A percentile compares a stretch with the other conserved stretches of the same genome.
Evolutionary conservation across 2,329 filamentous ascomycete genomes (phyloP).

Genomic region (Dothistroma pini): DNA sequence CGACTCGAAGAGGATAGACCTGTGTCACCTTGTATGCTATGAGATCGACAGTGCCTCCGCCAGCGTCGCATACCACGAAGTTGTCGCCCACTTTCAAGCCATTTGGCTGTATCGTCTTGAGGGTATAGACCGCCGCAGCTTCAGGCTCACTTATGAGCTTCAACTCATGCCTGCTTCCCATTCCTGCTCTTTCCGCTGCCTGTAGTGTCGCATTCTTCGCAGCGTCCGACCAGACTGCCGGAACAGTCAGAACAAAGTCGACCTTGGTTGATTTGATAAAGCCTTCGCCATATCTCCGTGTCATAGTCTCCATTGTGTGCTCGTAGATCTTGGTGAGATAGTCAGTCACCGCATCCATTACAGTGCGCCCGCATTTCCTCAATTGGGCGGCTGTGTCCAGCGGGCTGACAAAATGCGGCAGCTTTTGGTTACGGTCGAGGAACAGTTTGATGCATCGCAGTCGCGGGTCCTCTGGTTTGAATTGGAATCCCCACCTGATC

Average conservation of each 20-base stretch:
- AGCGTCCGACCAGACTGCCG: slow-evolving; percentile 79
- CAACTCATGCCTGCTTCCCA: slow-evolving; percentile 66
- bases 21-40: slow-evolving; percentile 81
- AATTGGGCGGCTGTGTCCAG: slow-evolving; percentile 73
- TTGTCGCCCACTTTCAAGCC: slow-evolving; percentile 64
- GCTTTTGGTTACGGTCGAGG: slow-evolving; percentile 73
- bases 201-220: slow-evolving; percentile 80
- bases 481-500: slow-evolving; percentile 77
- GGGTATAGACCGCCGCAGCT: slow-evolving; percentile 73
- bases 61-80: slow-evolving; percentile 56
- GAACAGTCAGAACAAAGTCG: slow-evolving; percentile 76
- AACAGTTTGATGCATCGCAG: slow-evolving; percentile 82
- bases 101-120: slow-evolving; percentile 75
- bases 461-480: slow-evolving; percentile 70
- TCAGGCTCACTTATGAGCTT: slow-evolving; percentile 80
- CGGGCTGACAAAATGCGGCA: slow-evolving; percentile 75
- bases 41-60: slow-evolving; percentile 63
- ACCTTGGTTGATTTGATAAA: slow-evolving; percentile 74
- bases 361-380: slow-evolving; percentile 68
- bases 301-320: slow-evolving; percentile 75
- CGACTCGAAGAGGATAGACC: slow-evolving; percentile 65
- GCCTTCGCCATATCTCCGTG: slow-evolving; percentile 68
- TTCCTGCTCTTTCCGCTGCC: slow-evolving; percentile 73
- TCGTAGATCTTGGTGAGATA: slow-evolving; percentile 72
- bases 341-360: slow-evolving; percentile 74